These are phyloP conservation scores for Diospyros lotus DNA, from an alignment of 148 eudicot genomes.

Conservation along the genomic window DNA sequence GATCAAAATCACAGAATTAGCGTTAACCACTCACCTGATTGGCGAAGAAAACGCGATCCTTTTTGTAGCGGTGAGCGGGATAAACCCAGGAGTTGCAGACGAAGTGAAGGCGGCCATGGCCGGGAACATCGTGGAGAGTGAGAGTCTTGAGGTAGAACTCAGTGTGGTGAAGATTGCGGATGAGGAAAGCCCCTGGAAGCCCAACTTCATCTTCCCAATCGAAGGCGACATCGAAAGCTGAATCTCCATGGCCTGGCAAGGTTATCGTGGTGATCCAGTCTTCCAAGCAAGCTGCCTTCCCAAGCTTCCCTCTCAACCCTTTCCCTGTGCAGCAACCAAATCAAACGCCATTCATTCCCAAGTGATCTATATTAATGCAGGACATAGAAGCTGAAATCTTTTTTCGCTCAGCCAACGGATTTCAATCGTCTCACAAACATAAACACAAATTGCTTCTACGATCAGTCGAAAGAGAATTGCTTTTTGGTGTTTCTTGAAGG, in stretches of 20 bases:
- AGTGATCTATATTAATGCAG: too few relatives aligned
- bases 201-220: constrained; percentile 65
- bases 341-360: not conserved
- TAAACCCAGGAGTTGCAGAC: constrained; percentile 82
- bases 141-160: constrained; percentile 63
- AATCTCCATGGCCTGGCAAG: constrained; percentile 37
- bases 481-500: too few relatives aligned
- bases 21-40: constrained; percentile 48
- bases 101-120: constrained; percentile 41
- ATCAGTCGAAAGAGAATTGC: too few relatives aligned
- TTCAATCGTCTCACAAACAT: too few relatives aligned
- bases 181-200: constrained; percentile 50
- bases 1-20: too few relatives aligned
- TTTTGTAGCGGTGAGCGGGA: constrained; percentile 45
- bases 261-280: constrained; percentile 44
- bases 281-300: constrained; percentile 35
- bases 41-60: constrained; percentile 60
- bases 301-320: constrained; percentile 27
- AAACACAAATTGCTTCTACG: too few relatives aligned
- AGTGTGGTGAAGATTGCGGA: constrained; percentile 45
- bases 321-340: constrained; percentile 8
- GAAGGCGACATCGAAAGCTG: constrained; percentile 40
- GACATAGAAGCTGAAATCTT: too few relatives aligned
- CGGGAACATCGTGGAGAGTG: constrained; percentile 50
- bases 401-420: too few relatives aligned